These are phyloP conservation scores for Penicillium herquei DNA, from an alignment of 495 filamentous ascomycete genomes.

Conservation along the genomic window DNA sequence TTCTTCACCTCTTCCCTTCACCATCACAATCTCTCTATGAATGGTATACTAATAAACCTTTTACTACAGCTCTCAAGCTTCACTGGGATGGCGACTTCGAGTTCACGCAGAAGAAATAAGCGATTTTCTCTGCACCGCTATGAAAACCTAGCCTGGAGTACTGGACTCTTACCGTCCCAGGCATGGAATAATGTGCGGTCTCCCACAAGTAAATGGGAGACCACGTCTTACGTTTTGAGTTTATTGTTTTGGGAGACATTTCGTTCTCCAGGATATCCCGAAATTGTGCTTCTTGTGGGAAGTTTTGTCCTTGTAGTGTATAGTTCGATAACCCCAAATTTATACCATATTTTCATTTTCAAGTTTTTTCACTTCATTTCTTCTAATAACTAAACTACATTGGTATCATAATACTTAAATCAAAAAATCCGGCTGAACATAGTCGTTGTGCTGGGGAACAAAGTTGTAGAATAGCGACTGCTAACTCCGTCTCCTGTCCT, in stretches of 20 bases:
- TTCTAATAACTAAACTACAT: not conserved
- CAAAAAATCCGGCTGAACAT: not conserved
- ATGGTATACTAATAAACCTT: not conserved
- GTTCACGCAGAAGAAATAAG: slow-evolving; percentile 18
- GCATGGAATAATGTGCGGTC: slow-evolving; percentile 10
- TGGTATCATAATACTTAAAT: slow-evolving; percentile 3
- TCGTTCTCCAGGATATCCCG: slow-evolving; percentile 20
- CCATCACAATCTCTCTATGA: not conserved
- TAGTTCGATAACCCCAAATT: slow-evolving; percentile 2
- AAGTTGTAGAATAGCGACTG: not conserved
- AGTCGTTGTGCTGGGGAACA: not conserved
- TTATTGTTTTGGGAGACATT: slow-evolving; percentile 9
- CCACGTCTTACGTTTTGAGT: slow-evolving; percentile 17
- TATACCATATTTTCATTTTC: not conserved
- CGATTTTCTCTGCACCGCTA: not conserved
- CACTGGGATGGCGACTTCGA: slow-evolving; percentile 30
- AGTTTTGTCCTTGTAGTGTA: slow-evolving; percentile 13
- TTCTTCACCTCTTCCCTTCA: not conserved
- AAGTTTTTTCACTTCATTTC: not conserved
- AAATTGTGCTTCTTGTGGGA: slow-evolving; percentile 13
- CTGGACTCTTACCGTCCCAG: not conserved
- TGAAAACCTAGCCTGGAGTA: slow-evolving; percentile 1
- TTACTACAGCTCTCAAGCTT: slow-evolving; percentile 26
- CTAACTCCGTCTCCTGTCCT: not conserved
- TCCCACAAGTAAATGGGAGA: slow-evolving; percentile 3